Percentiles rank a stretch among this genome's conserved stretches.
phyloP scores from a whole-genome alignment of 2,329 filamentous ascomycete genomes.

The Aureobasidium sp. region DNA sequence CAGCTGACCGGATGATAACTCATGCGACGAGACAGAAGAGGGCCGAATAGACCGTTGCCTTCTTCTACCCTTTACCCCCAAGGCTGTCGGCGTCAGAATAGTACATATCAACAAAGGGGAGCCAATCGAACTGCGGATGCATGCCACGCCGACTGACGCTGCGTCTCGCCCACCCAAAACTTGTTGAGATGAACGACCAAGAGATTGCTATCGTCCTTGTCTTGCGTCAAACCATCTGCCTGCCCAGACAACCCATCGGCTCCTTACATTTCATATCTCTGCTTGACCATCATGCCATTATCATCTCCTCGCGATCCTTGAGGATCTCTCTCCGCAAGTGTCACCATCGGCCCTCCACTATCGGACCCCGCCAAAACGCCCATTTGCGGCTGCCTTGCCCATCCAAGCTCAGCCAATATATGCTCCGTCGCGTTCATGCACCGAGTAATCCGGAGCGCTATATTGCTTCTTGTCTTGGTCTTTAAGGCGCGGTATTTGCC shows the following conservation, averaged over 20 bases:
- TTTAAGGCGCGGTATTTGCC: neutral
- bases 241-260: neutral
- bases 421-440: neutral
- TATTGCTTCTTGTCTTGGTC: neutral
- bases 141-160: neutral
- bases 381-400: slow-evolving; percentile 2
- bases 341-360: slow-evolving; percentile 5
- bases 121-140: slow-evolving; percentile 13
- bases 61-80: neutral
- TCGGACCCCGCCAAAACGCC: slow-evolving; percentile 10
- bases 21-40: slow-evolving; percentile 4
- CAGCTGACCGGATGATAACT: slow-evolving; percentile 8
- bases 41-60: slow-evolving; percentile 7
- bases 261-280: neutral
- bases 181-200: slow-evolving; percentile 6
- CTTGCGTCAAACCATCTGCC: neutral
- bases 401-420: slow-evolving; percentile 3
- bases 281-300: neutral
- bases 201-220: slow-evolving; percentile 2
- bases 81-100: neutral
- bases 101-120: slow-evolving; percentile 1
- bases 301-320: neutral
- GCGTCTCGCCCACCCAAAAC: slow-evolving; percentile 11
- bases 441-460: neutral
- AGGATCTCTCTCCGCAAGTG: neutral